phyloP scores from a whole-genome alignment of 2,329 filamentous ascomycete species.

The Akanthomyces lecanii region DNA sequence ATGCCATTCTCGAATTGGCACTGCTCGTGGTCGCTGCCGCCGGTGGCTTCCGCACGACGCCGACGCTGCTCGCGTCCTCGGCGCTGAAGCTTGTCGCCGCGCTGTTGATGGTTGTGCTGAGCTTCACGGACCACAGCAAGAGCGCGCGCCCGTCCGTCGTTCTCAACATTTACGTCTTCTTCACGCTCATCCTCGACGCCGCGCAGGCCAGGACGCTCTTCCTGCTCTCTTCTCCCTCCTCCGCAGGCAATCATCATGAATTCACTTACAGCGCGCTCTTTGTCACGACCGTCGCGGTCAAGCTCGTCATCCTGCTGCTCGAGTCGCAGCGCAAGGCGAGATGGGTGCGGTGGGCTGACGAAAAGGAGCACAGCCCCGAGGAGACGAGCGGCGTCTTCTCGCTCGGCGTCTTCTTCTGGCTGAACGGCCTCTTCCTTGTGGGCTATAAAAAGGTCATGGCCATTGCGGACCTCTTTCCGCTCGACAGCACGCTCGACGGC shows the following conservation, averaged over 20 bases:
- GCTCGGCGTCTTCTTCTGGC: slow-evolving; percentile 33
- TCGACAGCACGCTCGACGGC: slow-evolving; percentile 28
- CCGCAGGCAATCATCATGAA: background rate
- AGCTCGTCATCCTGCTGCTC: slow-evolving; percentile 31
- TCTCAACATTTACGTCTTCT: slow-evolving; percentile 37
- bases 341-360: slow-evolving; percentile 23
- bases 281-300: slow-evolving; percentile 32
- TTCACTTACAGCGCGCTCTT: slow-evolving; percentile 30
- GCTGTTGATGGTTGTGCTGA: slow-evolving; percentile 28
- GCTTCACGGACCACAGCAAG: slow-evolving; percentile 34
- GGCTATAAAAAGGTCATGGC: slow-evolving; percentile 28
- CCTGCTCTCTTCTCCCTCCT: slow-evolving; percentile 25
- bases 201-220: slow-evolving; percentile 41
- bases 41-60: background rate
- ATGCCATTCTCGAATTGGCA: background rate
- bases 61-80: background rate
- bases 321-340: slow-evolving; percentile 36
- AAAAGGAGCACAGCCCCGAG: slow-evolving; percentile 35
- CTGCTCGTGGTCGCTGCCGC: background rate
- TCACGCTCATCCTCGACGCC: slow-evolving; percentile 42
- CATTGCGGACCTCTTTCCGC: slow-evolving; percentile 32
- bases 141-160: slow-evolving; percentile 40
- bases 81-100: slow-evolving; percentile 26
- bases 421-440: slow-evolving; percentile 31
- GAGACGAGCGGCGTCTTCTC: slow-evolving; percentile 32